Conservation (phyloP, 805 yeast genomes). For the Saccharomycopsis capsularis region DNA sequence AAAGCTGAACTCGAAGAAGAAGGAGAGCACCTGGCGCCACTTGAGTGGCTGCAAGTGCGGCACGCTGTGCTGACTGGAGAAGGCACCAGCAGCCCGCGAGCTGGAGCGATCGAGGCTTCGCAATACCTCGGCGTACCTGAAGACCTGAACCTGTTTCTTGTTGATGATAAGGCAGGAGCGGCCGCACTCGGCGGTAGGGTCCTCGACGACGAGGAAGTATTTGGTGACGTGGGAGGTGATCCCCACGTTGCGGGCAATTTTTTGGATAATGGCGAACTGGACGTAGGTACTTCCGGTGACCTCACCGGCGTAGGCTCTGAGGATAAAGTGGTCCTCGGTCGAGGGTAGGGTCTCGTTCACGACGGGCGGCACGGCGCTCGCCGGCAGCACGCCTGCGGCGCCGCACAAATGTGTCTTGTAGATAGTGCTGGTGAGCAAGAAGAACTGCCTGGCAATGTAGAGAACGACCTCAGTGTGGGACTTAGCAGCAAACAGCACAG, state of each 20-base stretch:
- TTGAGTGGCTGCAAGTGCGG: neutral
- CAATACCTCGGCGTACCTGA: neutral
- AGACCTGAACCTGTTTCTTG: neutral
- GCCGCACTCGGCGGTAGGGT: neutral
- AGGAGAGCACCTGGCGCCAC: neutral
- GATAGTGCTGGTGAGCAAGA: neutral
- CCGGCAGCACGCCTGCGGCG: too few relatives aligned
- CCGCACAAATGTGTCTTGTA: neutral
- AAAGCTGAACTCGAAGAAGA: neutral
- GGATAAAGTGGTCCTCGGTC: neutral
- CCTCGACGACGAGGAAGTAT: neutral
- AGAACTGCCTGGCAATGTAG: neutral
- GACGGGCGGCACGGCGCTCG: neutral
- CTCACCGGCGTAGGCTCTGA: conserved; percentile 1
- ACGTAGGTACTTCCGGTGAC: neutral
- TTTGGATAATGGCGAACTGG: conserved; percentile 1
- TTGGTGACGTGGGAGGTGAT: neutral
- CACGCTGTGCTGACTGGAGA: neutral
- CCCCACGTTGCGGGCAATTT: neutral
- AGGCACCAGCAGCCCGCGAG: too few relatives aligned
- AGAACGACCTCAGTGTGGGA: neutral
- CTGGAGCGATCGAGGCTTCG: neutral
- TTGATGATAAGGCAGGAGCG: neutral
- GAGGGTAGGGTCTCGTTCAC: neutral
- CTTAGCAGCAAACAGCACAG: too few relatives aligned